These are phyloP conservation scores for Ophiostoma sp. DNA, from an alignment of 2,329 filamentous ascomycete species.

Conservation along the genomic window DNA sequence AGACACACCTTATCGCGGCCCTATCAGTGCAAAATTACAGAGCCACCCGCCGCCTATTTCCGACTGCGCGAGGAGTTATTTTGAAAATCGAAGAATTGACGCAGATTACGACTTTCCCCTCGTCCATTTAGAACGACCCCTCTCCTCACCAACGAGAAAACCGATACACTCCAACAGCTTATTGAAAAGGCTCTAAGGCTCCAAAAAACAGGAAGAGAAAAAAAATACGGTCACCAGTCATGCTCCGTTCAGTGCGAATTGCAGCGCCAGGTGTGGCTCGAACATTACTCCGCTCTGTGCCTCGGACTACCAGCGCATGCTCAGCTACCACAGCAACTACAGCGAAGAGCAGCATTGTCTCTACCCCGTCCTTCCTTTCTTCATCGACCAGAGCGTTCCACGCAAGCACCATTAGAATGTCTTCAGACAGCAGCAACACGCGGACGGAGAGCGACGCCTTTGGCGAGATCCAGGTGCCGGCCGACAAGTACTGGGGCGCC, in stretches of 20 bases:
- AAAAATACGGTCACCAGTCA: conserved; percentile 16
- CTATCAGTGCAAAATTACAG: neutral
- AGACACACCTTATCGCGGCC: neutral
- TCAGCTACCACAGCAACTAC: conserved; percentile 7
- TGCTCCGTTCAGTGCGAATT: conserved; percentile 25
- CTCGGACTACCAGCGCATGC: conserved; percentile 20
- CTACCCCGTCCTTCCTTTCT: neutral
- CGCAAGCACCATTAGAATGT: conserved; percentile 31
- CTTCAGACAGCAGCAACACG: conserved; percentile 35
- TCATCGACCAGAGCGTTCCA: conserved; percentile 18
- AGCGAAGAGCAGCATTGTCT: conserved; percentile 15
- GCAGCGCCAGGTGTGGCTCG: conserved; percentile 19
- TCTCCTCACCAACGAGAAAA: conserved; percentile 17
- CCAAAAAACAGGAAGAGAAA: neutral
- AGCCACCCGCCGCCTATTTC: conserved; percentile 9
- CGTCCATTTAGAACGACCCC: conserved; percentile 8
- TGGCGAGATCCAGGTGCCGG: conserved; percentile 86
- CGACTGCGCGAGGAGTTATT: conserved; percentile 4
- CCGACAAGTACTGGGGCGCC: conserved; percentile 96
- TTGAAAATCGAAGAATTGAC: conserved; percentile 9
- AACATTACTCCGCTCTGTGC: conserved; percentile 19
- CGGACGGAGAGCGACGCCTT: conserved; percentile 96
- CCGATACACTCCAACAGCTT: conserved; percentile 1
- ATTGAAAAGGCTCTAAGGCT: too few species aligned
- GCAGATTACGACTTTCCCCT: neutral